phyloP scores from a whole-genome alignment of 768 basidiomycete genomes.

The Xerocomus potaroensis region DNA sequence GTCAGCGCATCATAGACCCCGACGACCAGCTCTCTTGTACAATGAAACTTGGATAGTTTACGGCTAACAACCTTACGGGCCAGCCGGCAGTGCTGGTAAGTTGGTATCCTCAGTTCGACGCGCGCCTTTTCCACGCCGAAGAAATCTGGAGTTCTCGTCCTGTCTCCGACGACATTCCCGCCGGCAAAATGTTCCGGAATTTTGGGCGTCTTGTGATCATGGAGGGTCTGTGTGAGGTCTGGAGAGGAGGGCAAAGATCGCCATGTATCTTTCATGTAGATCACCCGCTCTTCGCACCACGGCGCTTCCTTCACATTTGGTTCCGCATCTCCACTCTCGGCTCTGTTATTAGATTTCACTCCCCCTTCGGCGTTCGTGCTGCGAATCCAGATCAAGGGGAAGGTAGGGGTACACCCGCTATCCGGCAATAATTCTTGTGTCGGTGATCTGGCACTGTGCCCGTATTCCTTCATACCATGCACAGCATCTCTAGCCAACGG shows the following conservation, averaged over 20 bases:
- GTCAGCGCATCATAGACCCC: neutral
- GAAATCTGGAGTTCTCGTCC: neutral
- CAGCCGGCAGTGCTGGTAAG: slow-evolving; percentile 2
- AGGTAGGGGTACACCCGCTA: slow-evolving; percentile 1
- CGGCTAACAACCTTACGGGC: neutral
- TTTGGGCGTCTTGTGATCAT: neutral
- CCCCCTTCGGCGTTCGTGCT: neutral
- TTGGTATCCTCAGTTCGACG: neutral
- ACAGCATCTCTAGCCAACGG: too few relatives aligned
- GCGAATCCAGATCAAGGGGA: neutral
- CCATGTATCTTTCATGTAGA: slow-evolving; percentile 8
- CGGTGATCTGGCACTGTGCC: too few relatives aligned
- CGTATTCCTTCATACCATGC: too few relatives aligned
- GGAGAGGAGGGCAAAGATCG: neutral
- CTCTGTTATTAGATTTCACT: neutral
- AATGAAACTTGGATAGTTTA: neutral
- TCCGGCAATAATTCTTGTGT: neutral
- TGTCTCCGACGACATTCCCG: neutral
- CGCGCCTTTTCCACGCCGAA: neutral
- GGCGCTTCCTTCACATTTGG: neutral
- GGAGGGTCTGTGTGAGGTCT: neutral
- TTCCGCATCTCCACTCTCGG: neutral
- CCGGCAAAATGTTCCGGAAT: slow-evolving; percentile 1
- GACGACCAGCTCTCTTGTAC: neutral
- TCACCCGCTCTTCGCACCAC: neutral